Base-by-base conservation (phyloP, 768 basidiomycete genomes). In the Boletus sp. region DNA sequence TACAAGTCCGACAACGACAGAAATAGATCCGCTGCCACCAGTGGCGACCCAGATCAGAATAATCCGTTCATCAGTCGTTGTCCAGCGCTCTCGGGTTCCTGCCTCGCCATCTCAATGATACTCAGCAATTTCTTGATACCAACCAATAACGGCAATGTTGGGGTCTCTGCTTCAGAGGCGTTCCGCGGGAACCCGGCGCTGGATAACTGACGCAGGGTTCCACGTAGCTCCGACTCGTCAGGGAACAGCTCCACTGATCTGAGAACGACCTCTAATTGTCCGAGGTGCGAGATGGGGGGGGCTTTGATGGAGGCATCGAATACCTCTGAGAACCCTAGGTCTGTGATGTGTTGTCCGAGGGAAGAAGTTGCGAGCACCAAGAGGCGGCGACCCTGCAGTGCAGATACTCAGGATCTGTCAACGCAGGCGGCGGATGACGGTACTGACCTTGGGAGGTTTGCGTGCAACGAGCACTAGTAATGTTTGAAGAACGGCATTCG, bases 101-200 rank as follows among this genome's bases (percentile, higher is more conserved):
- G 97, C 64, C 96, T 80, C 45, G 95, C 91, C 95, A 97, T 98
- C 79, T 99, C 97, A 19, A 95, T 79, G 51, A 90, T 79, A 55
- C 86, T 92, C 67, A 99, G 70, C 69, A 99, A 65, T 73, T 90
- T 94, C 83, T 98, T 98, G 64, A 99, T 84, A 0, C 97, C 97
- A 44, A 98, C 87, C 58, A 87, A 83, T 61, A 94, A 60, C 44
- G 74, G 78, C 14, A 79, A 64, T 11, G 73, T 68, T 41, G 78
- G 68, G 32, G 77, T 77, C 50, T 75, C 74, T n/a, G 78, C 77
- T 8, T 69, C 70, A 25, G 51, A 50, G 11, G 79, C 82, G 4
- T 54, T 60, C 46, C 55, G 59, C n/a, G 68, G 67, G 56, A 95
- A 84, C 11, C 90, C 91, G 2, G 91, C 88, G 51, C 90, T 83